Evolutionary conservation across 805 yeast genomes (phyloP).

Genomic region (Zygosaccharomyces siamensis): DNA sequence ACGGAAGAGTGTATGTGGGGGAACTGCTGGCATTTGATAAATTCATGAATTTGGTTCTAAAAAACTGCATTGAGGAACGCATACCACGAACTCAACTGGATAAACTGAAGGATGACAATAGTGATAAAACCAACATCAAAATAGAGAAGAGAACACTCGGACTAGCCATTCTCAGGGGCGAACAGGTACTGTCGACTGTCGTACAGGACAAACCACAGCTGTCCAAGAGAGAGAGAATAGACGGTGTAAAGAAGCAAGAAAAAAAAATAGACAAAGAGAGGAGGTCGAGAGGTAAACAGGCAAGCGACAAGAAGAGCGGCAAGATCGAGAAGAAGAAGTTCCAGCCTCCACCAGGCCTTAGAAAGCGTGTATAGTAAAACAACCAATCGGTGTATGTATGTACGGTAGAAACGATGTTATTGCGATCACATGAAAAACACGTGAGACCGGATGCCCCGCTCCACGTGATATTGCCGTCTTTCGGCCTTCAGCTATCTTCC

Average conservation of each 20-base stretch:
- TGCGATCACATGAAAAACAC: neutral
- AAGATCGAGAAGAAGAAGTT: conserved; percentile 35
- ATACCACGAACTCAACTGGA: conserved; percentile 52
- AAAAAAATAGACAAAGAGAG: conserved; percentile 34
- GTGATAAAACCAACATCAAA: conserved; percentile 35
- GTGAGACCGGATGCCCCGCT: no score
- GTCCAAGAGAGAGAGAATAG: conserved; percentile 38
- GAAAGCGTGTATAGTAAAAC: neutral
- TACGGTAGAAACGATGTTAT: neutral
- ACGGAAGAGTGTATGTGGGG: conserved; percentile 74
- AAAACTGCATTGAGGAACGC: conserved; percentile 81
- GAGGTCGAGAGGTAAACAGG: conserved; percentile 22
- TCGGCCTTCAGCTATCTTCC: no score
- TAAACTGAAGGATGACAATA: conserved; percentile 28
- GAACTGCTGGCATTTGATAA: conserved; percentile 83
- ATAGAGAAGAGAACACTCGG: conserved; percentile 79
- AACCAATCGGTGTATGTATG: neutral
- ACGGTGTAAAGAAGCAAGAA: conserved; percentile 32
- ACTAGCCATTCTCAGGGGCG: conserved; percentile 80
- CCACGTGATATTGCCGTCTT: no score
- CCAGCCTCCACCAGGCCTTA: conserved; percentile 47
- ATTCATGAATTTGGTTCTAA: conserved; percentile 78
- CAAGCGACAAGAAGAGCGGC: neutral
- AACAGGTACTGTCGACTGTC: conserved; percentile 65
- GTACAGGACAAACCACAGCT: conserved; percentile 54